A percentile compares a stretch with the other conserved stretches of the same genome.
These are phyloP conservation scores for Pichia deserticola DNA, from an alignment of 805 yeast species.

Conservation along the genomic window DNA sequence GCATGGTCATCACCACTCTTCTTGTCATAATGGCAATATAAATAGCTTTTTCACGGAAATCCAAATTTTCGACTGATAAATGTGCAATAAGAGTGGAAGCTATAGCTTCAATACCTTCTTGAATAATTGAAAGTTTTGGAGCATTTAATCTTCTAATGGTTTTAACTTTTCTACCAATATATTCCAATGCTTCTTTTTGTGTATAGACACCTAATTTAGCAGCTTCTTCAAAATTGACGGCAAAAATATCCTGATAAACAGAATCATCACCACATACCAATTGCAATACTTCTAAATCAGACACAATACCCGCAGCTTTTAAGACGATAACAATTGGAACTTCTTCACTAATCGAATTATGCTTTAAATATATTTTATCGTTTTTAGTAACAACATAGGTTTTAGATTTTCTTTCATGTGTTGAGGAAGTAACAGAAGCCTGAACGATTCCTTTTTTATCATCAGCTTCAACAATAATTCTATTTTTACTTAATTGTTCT, in stretches of 20 bases:
- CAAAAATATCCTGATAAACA: slow-evolving; percentile 84
- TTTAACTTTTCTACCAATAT: slow-evolving; percentile 84
- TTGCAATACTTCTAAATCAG: slow-evolving; percentile 90
- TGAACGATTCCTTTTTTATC: slow-evolving; percentile 91
- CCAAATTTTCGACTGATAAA: slow-evolving; percentile 70
- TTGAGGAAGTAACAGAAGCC: slow-evolving; percentile 95
- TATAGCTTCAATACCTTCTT: slow-evolving; percentile 94
- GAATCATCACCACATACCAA: slow-evolving; percentile 88
- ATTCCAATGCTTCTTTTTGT: slow-evolving; percentile 89
- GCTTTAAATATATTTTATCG: slow-evolving; percentile 83
- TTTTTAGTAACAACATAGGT: slow-evolving; percentile 93
- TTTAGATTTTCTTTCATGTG: slow-evolving; percentile 96
- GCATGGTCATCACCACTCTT: slow-evolving; percentile 91
- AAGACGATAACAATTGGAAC: slow-evolving; percentile 88
- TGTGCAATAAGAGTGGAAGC: slow-evolving; percentile 97
- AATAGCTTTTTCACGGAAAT: slow-evolving; percentile 89
- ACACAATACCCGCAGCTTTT: slow-evolving; percentile 90
- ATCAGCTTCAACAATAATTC: slow-evolving; percentile 97
- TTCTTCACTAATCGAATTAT: slow-evolving; percentile 92
- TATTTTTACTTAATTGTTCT: slow-evolving; percentile 92
- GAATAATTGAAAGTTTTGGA: slow-evolving; percentile 70
- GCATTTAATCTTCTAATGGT: slow-evolving; percentile 83
- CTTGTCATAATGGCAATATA: slow-evolving; percentile 96
- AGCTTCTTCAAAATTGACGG: slow-evolving; percentile 90
- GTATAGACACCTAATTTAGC: slow-evolving; percentile 79